Evolutionary conservation across 768 basidiomycete genomes (phyloP), one percentile per base, ranked within the genome.

Genomic region (Inosperma sp.): DNA sequence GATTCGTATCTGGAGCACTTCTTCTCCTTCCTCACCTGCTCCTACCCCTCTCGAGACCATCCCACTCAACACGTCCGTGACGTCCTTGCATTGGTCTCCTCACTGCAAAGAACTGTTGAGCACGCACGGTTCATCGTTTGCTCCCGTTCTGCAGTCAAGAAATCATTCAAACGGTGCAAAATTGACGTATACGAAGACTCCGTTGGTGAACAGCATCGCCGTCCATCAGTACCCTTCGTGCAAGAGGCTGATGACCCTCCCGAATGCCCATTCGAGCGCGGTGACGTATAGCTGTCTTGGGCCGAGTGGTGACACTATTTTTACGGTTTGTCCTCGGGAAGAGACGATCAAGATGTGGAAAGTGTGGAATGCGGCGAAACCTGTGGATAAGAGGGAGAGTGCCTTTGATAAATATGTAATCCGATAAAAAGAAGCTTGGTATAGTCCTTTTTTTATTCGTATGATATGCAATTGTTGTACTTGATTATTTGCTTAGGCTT

Each of bases 61-160:
- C 5, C 77, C 86, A 7, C 84, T 95, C 63, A 83, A 93, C 49
- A 92, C 91, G 3, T 82, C 86, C 0, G 66, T 76, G 1, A 58
- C 69, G n/a, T 74, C 73, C 10, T 72, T 95, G 6, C 82, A 87
- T 48, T 96, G 86, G 80, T 87, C 88, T 5, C 81, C 87, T 13
- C 88, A 93, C 66, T 78, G 82, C 54, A 92, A 93, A 59, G 93
- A 96, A 62, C 73, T 95, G 47, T 65, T 93, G n/a, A 89, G 87
- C 50, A 92, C 90, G 0, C 93, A 95, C 58, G 93, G 93, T 1
- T 83, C 63, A 7, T 70, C 72, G 0, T 75, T 73, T 44, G 48
- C 40, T 12, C 63, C 83, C 76, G 45, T 62, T 21, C 53, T 58
- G 7, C 59, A 67, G 1, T 55, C 84, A 54, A 83, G 53, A 22